A percentile compares a stretch with the other conserved stretches of the same genome.
Evolutionary conservation across 805 yeast genomes (phyloP).

Genomic region (Candida xiaguanensis): DNA sequence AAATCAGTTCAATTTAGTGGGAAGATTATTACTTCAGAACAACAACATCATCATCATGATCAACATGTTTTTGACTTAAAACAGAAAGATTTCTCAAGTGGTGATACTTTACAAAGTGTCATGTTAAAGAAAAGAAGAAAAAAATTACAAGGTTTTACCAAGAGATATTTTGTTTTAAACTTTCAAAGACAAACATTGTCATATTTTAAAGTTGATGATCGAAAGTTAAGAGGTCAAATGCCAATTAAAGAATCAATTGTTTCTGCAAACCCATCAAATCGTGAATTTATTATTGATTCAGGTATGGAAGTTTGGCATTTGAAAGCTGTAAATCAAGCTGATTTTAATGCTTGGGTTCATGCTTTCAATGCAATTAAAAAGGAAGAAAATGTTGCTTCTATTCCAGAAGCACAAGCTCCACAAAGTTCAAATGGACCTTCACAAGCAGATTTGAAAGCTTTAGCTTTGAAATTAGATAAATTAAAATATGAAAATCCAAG

Average conservation of each 20-base stretch:
- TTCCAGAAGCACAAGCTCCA: background rate
- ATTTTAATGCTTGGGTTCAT: slow-evolving; percentile 78
- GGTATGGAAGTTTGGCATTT: slow-evolving; percentile 94
- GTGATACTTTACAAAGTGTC: slow-evolving; percentile 73
- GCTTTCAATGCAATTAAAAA: slow-evolving; percentile 62
- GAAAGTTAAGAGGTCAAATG: slow-evolving; percentile 85
- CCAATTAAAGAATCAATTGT: slow-evolving; percentile 80
- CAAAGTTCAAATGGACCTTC: slow-evolving; percentile 1
- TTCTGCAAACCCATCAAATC: slow-evolving; percentile 64
- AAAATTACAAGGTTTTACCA: slow-evolving; percentile 80
- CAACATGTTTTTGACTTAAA: slow-evolving; percentile 7
- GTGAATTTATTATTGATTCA: slow-evolving; percentile 79
- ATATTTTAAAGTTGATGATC: slow-evolving; percentile 72
- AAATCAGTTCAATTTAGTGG: slow-evolving; percentile 72
- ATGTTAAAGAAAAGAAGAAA: slow-evolving; percentile 76
- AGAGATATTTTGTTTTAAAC: slow-evolving; percentile 80
- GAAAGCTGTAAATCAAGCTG: slow-evolving; percentile 60
- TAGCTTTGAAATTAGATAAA: slow-evolving; percentile 20
- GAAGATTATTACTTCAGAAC: slow-evolving; percentile 14
- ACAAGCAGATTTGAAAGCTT: slow-evolving; percentile 14
- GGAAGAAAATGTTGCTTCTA: slow-evolving; percentile 4
- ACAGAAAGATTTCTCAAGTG: slow-evolving; percentile 39
- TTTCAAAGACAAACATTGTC: slow-evolving; percentile 78
- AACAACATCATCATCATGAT: slow-evolving; percentile 5
- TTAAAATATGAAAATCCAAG: slow-evolving; percentile 13